Percentiles rank a stretch among this genome's conserved stretches.
phyloP scores from a whole-genome alignment of 2,329 filamentous ascomycete genomes.

The Colletotrichum sidae region DNA sequence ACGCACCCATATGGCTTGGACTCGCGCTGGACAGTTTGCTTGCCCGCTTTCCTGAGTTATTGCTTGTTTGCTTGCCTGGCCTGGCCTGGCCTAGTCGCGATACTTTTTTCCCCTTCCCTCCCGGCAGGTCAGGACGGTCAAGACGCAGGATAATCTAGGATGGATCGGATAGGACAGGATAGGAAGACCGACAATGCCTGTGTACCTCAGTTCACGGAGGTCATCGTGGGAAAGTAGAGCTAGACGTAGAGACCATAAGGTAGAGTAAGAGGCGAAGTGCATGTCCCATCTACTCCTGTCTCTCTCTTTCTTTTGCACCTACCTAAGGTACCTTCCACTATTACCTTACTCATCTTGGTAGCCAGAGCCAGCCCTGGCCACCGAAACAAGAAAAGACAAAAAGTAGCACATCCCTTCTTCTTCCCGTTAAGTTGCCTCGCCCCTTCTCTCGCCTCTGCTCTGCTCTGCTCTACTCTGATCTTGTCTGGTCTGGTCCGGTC shows the following conservation, averaged over 20 bases:
- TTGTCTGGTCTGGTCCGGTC: neutral
- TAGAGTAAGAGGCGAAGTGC: neutral
- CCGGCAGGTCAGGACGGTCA: constrained; percentile 5
- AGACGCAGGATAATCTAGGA: neutral
- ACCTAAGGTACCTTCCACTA: neutral
- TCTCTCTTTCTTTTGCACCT: neutral
- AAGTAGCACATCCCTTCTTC: constrained; percentile 26
- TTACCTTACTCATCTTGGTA: too few relatives aligned
- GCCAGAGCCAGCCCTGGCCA: constrained; percentile 9
- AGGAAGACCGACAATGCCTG: neutral
- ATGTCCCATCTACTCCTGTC: neutral
- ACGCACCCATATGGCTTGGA: too few relatives aligned
- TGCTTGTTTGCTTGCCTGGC: constrained; percentile 6
- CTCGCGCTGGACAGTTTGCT: constrained; percentile 1
- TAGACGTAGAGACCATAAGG: too few relatives aligned
- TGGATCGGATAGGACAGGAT: neutral
- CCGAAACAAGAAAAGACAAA: constrained; percentile 28
- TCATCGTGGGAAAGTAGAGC: too few relatives aligned
- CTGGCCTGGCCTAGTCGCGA: constrained; percentile 10
- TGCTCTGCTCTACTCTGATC: constrained; percentile 16
- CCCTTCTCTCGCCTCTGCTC: constrained; percentile 14
- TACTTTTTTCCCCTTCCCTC: constrained; percentile 9
- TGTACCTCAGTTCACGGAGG: too few relatives aligned
- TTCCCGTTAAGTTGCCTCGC: constrained; percentile 17
- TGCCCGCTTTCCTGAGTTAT: constrained; percentile 1